Evolutionary conservation across 2,329 filamentous ascomycete species (phyloP).

Genomic region (Fusarium oligoseptatum): DNA sequence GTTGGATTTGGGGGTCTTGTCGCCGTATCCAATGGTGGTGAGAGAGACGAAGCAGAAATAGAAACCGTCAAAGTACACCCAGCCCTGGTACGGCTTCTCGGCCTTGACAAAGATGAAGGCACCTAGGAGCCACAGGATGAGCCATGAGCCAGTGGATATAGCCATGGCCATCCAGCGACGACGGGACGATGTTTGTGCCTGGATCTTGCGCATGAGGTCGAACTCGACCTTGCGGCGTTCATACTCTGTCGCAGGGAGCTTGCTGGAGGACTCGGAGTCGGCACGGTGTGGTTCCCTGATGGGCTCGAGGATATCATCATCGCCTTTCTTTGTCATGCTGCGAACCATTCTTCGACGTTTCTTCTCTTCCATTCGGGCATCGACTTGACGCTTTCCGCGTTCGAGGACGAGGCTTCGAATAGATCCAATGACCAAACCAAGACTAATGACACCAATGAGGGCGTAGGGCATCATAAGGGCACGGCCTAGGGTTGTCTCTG

Average conservation of each 20-base stretch:
- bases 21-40: conserved; percentile 89
- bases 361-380: conserved; percentile 71
- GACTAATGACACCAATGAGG: conserved; percentile 84
- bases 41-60: conserved; percentile 90
- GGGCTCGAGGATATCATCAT: conserved; percentile 64
- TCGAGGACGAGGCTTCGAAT: conserved; percentile 77
- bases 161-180: conserved; percentile 81
- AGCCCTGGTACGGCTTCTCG: conserved; percentile 67
- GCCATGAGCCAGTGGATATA: conserved; percentile 76
- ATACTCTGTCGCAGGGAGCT: conserved; percentile 57
- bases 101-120: conserved; percentile 77
- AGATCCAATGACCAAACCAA: conserved; percentile 85
- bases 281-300: conserved; percentile 48
- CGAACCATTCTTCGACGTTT: conserved; percentile 64
- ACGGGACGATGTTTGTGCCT: conserved; percentile 72
- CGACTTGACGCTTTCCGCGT: conserved; percentile 66
- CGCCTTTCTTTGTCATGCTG: conserved; percentile 59
- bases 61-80: conserved; percentile 84
- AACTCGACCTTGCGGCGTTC: conserved; percentile 79
- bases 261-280: conserved; percentile 25
- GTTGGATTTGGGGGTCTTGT: conserved; percentile 81
- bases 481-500: conserved; percentile 67
- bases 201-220: conserved; percentile 84
- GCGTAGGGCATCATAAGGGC: conserved; percentile 87
- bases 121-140: conserved; percentile 83